A percentile compares a stretch with the other conserved stretches of the same genome.
phyloP scores from a whole-genome alignment of 1,139 yeast species.

The Taphrina confusa region DNA sequence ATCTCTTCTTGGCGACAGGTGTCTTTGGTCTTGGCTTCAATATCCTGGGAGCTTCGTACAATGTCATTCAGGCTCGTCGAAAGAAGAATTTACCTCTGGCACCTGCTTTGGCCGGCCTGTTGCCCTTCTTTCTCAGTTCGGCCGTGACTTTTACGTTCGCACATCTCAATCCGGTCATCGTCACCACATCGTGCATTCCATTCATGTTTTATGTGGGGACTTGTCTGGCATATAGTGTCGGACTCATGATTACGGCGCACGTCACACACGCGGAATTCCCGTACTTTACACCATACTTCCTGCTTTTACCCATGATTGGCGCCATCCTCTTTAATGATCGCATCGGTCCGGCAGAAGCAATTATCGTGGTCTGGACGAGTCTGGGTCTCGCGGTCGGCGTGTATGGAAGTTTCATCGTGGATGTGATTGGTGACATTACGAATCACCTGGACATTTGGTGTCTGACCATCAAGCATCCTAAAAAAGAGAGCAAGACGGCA shows the following conservation, averaged over 20 bases:
- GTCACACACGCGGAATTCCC: slow-evolving; percentile 71
- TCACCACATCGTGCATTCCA: slow-evolving; percentile 56
- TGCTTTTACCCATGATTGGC: slow-evolving; percentile 46
- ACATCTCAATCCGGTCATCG: slow-evolving; percentile 45
- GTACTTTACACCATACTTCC: slow-evolving; percentile 45
- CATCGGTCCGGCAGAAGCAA: slow-evolving; percentile 41
- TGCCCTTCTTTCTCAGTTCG: slow-evolving; percentile 45
- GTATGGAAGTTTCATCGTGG: slow-evolving; percentile 47
- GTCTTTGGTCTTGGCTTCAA: slow-evolving; percentile 25
- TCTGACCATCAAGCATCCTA: slow-evolving; percentile 44
- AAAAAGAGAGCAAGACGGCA: slow-evolving; percentile 14
- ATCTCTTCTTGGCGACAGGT: slow-evolving; percentile 28
- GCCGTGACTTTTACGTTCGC: slow-evolving; percentile 47
- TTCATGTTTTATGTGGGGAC: slow-evolving; percentile 65
- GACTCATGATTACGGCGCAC: slow-evolving; percentile 63
- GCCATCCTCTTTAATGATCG: slow-evolving; percentile 44
- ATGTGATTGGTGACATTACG: slow-evolving; percentile 48
- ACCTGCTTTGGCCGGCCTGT: slow-evolving; percentile 46
- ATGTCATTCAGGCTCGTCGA: slow-evolving; percentile 59
- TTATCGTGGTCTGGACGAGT: slow-evolving; percentile 46
- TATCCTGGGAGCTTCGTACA: slow-evolving; percentile 46
- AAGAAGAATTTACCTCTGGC: slow-evolving; percentile 47
- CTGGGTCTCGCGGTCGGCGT: slow-evolving; percentile 42
- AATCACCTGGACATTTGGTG: slow-evolving; percentile 48
- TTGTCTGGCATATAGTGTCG: slow-evolving; percentile 65